Evolutionary conservation across 2,329 filamentous ascomycete genomes (phyloP), one percentile per base, ranked within the genome.

Genomic region (Penicillium sp.): DNA sequence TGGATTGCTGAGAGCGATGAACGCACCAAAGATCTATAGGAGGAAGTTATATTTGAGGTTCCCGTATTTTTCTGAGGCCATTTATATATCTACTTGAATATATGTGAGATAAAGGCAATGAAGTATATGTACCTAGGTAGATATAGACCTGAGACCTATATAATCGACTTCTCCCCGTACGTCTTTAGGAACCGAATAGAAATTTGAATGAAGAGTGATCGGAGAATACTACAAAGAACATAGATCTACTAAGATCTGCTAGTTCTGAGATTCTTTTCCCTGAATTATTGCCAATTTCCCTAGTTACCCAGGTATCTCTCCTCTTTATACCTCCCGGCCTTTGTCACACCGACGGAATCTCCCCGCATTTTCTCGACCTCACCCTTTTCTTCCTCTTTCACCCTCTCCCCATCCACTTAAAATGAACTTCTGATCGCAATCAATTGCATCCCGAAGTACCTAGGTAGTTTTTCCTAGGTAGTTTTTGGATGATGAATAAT

Each of bases 1-100:
- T 86, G 84, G 83, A 81, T 86, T 61, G 68, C 65, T 0, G 78
- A 72, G 56, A 81, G 80, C 26, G 80, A 84, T 35, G 79, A 79
- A 59, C 74, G 79, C 61, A 84, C 81, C 3, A 78, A 75, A 61
- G 72, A 79, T 59, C 61, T 81, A 52, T 80, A 63, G 71, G 45
- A 42, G 29, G 11, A 8, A 16, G 4, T 16, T 20, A 13, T 45
- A 22, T 32, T 2, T 32, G 10, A 9, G 13, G 16, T 16, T 46
- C 9, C 13, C 20, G 7, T 32, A 20, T 18, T 13, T 31, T 8
- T 5, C 29, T 2, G 1, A 32, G n/a, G 26, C 11, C 4, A 32
- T 32, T 13, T 14, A 5, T 32, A 14, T 35, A 48, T 20, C 9
- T 37, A 35, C 45, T 26, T 18, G 18, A 38, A 29, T 26, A 11